Evolutionary conservation across 164 flowering plant genomes (phyloP).

Genomic region (Kingdonia uniflora): DNA sequence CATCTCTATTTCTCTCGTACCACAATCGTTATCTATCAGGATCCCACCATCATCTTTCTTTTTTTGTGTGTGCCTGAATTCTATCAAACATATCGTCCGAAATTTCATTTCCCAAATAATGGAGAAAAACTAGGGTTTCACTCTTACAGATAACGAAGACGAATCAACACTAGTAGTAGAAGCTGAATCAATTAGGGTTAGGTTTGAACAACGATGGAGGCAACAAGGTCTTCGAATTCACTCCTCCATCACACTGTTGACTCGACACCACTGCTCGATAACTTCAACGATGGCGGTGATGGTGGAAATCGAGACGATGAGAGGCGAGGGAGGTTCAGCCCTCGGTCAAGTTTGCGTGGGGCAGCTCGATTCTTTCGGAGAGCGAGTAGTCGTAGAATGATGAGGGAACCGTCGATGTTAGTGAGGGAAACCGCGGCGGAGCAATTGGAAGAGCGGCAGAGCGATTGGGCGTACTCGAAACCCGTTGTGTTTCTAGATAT

Average conservation of each 20-base stretch:
- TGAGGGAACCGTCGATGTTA: conserved; percentile 48
- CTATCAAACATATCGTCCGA: no score
- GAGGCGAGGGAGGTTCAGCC: conserved; percentile 24
- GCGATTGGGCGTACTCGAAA: conserved; percentile 54
- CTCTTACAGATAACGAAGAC: no score
- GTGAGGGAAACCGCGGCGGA: conserved; percentile 53
- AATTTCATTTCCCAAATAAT: no score
- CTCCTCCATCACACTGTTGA: conserved; percentile 16
- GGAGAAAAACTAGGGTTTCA: no score
- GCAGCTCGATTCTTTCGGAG: conserved; percentile 41
- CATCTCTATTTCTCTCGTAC: no score
- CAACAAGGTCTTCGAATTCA: conserved; percentile 9
- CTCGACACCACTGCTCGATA: conserved; percentile 33
- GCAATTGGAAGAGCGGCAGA: conserved; percentile 50
- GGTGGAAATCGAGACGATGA: conserved; percentile 14
- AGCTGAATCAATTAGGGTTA: no score
- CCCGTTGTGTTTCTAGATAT: conserved; percentile 47
- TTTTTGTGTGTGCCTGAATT: no score
- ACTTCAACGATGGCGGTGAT: no score
- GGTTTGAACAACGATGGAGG: no score
- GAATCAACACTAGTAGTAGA: no score
- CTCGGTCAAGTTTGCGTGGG: conserved; percentile 41
- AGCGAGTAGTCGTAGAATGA: conserved; percentile 39
- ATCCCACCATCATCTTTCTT: no score
- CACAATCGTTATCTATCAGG: no score